These are phyloP conservation scores for Coprinellus micaceus DNA, from an alignment of 768 basidiomycete species.

Conservation along the genomic window DNA sequence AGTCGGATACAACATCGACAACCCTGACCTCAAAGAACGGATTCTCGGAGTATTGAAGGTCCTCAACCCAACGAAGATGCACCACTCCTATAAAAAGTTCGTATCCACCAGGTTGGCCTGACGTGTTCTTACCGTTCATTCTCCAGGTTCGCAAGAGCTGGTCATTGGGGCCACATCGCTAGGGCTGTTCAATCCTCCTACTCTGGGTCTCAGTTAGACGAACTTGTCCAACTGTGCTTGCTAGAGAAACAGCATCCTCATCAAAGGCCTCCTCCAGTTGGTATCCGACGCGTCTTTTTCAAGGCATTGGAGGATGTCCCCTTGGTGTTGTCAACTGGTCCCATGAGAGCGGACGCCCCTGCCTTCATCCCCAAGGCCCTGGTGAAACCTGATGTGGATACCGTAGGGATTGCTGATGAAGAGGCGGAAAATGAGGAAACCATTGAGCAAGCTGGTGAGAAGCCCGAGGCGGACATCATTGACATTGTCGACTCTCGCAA, in stretches of 20 bases:
- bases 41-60: conserved; percentile 15
- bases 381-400: not conserved
- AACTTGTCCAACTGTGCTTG: conserved; percentile 21
- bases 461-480: conserved; percentile 20
- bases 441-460: conserved; percentile 15
- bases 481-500: conserved; percentile 17
- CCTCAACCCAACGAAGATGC: conserved; percentile 10
- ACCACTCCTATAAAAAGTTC: conserved; percentile 13
- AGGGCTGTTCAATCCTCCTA: conserved; percentile 9
- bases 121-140: not conserved
- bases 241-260: conserved; percentile 5
- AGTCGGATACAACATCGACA: conserved; percentile 30
- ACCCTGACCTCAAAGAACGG: conserved; percentile 8
- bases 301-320: conserved; percentile 16
- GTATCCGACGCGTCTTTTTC: conserved; percentile 17
- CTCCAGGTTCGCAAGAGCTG: conserved; percentile 13
- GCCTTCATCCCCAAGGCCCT: conserved; percentile 17
- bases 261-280: conserved; percentile 6
- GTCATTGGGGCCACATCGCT: conserved; percentile 12
- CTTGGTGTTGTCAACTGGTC: conserved; percentile 8
- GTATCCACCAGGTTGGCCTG: not conserved
- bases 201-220: conserved; percentile 16
- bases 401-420: not conserved
- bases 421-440: conserved; percentile 4
- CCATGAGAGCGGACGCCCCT: conserved; percentile 16